phyloP scores from a whole-genome alignment of 139 green algal species.

The Chlorella sorokiniana region DNA sequence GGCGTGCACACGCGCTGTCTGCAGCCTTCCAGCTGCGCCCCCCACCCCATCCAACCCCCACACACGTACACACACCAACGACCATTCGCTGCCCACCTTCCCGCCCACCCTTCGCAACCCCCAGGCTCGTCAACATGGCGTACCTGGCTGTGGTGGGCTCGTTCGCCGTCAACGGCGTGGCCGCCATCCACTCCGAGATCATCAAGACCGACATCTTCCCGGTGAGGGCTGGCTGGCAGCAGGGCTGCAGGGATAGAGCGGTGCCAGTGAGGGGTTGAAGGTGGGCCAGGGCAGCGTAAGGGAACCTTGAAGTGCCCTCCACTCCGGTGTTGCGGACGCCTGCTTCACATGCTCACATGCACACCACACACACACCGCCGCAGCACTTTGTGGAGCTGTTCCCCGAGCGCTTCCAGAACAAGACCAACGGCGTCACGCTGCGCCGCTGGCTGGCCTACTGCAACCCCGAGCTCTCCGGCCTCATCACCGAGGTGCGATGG shows the following conservation, averaged over 20 bases:
- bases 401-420: slow-evolving; percentile 98
- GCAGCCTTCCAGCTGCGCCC: not conserved
- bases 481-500: slow-evolving; percentile 71
- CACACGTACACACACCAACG: too few species aligned
- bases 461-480: slow-evolving; percentile 72
- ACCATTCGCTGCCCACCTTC: too few species aligned
- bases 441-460: slow-evolving; percentile 92
- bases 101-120: not conserved
- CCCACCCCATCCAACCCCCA: too few species aligned
- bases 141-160: slow-evolving; percentile 92
- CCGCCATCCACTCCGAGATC: slow-evolving; percentile 94
- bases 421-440: slow-evolving; percentile 99
- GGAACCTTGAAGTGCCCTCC: not conserved
- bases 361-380: not conserved
- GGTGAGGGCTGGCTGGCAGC: slow-evolving; percentile 21
- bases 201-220: slow-evolving; percentile 92
- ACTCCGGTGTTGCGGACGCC: not conserved
- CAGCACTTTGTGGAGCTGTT: slow-evolving; percentile 85
- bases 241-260: too few species aligned
- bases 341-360: not conserved
- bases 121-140: slow-evolving; percentile 93
- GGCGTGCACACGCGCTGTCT: not conserved
- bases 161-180: slow-evolving; percentile 94
- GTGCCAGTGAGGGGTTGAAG: not conserved
- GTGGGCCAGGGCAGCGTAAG: not conserved